These are phyloP conservation scores for Vitis hybrid DNA, from an alignment of 177 flowering plant species.

Conservation along the genomic window DNA sequence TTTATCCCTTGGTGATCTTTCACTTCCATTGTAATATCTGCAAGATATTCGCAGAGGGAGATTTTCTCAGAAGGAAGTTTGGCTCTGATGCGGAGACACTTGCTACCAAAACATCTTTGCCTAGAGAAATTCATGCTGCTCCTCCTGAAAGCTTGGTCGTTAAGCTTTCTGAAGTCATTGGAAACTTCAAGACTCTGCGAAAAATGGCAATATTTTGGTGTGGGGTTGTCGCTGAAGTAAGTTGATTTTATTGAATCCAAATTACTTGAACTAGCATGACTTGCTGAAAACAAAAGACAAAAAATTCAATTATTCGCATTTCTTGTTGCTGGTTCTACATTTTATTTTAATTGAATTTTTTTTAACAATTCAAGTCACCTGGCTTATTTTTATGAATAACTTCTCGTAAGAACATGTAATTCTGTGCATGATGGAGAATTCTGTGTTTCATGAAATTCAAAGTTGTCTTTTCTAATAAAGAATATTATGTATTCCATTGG, in stretches of 20 bases:
- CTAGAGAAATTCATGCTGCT: conserved; percentile 81
- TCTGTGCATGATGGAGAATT: too few species aligned
- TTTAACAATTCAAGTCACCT: too few species aligned
- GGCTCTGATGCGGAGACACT: conserved; percentile 30
- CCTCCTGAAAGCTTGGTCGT: conserved; percentile 79
- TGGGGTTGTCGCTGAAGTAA: conserved; percentile 74
- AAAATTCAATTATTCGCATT: background rate
- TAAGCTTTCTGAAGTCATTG: conserved; percentile 79
- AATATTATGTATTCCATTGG: too few species aligned
- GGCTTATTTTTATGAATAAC: too few species aligned
- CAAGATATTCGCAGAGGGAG: conserved; percentile 89
- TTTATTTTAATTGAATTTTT: too few species aligned
- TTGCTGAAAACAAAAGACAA: background rate
- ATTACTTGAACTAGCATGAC: background rate
- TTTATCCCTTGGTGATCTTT: conserved; percentile 53
- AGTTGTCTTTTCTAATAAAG: too few species aligned
- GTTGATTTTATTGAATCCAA: conserved; percentile 21
- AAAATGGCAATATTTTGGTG: conserved; percentile 86
- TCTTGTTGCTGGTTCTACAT: too few species aligned
- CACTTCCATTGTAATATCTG: conserved; percentile 67
- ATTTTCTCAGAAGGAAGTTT: conserved; percentile 41
- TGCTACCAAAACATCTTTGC: conserved; percentile 33
- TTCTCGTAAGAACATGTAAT: too few species aligned
- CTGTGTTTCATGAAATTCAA: too few species aligned
- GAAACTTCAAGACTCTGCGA: conserved; percentile 60